Base-by-base conservation (phyloP, 2,329 filamentous ascomycete species). In the Penicillium corylophilum region DNA sequence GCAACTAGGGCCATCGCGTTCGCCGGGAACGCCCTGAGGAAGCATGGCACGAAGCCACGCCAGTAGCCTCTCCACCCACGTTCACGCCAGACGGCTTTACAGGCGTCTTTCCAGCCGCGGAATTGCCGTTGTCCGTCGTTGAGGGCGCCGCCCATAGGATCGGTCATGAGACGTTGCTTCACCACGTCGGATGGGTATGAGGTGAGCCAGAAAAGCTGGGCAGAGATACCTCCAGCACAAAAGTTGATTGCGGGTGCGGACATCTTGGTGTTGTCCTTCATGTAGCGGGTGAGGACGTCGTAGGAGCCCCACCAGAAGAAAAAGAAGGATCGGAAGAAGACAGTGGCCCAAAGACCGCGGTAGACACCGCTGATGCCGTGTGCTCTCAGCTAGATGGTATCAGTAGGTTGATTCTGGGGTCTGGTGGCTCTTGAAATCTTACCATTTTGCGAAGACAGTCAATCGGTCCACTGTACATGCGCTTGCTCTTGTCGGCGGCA, bases 231-330 rank as follows among this genome's bases (percentile, higher is more conserved):
- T 3, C 94, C 94, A 0, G 94, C 93, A 93, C 93, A 97, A 77
- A 99, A 99, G 70, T 97, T 97, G 66, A 97, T 80, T 1, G 86
- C 86, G 0, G 94, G 90, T 0, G 84, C 83, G 48, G 88, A 88
- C 48, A 96, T 75, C 12, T 63, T 73, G 2, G 92, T 96, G 63
- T 84, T 77, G 16, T 82, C 72, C 48, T 82, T 77, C 67, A 97
- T 77, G 53, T 80, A 74, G 20, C 83, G 79, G 5, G 89, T 89
- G 61, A 97, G 81, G 26, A 96, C 63, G 65, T 96, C 93, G 76
- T 99, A 99, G 54, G 85, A 88, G n/a, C 86, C 86, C 94, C 94
- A 99, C 92, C 92, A 97, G 77, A 87, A 94, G 80, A 96, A 96
- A 79, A 99, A 99, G 76, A 93, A 95, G 13, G 85, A 84, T 16